Base-by-base conservation (phyloP, 805 yeast species). In the Starmera caribaea region DNA sequence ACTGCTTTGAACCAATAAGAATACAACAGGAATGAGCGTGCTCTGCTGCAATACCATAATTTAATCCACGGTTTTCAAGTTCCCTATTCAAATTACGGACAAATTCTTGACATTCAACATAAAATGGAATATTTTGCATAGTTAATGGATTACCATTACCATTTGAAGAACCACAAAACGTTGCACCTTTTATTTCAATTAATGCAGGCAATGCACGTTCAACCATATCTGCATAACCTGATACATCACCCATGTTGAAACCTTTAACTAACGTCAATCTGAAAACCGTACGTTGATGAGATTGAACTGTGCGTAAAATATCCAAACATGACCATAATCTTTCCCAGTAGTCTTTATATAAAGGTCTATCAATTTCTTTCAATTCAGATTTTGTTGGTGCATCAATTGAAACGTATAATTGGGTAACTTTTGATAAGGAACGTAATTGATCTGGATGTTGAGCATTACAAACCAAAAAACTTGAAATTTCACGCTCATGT, bases 1-100 rank as follows among this genome's bases (percentile, higher is more conserved):
- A 88, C 51, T 78, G 76, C 32, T 66, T 68, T 47, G 81, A 81
- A 0, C 95, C 96, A 50, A 89, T 75, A 47, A 88, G 66, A 15
- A 89, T 81, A 65, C 96, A 89, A 62, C 96, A 89, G 3, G 95
- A 82, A 57, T 88, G 97, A 0, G 96, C 95, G 58, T 88, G 97
- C 59, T 89, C 96, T 0, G 96, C 95, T 10, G 96, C 96, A 42
- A 88, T 67, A 36, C 78, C 95, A 54, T 89, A 88, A 24, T 69
- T 70, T 27, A 81, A 66, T 1, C 88, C 88, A 49, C 94, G 72
- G 11, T 66, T 59, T 39, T 74, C 66, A 42, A 88, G 68, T 49
- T 80, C 87, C 11, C 64, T 63, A 34, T 75, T 73, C 46, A 88
- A 71, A 9, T 65, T 68, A 36, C 67, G 68, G 5, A 87, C 96